These are phyloP conservation scores for Suillus hirtellus DNA, from an alignment of 768 basidiomycete genomes.

Conservation along the genomic window DNA sequence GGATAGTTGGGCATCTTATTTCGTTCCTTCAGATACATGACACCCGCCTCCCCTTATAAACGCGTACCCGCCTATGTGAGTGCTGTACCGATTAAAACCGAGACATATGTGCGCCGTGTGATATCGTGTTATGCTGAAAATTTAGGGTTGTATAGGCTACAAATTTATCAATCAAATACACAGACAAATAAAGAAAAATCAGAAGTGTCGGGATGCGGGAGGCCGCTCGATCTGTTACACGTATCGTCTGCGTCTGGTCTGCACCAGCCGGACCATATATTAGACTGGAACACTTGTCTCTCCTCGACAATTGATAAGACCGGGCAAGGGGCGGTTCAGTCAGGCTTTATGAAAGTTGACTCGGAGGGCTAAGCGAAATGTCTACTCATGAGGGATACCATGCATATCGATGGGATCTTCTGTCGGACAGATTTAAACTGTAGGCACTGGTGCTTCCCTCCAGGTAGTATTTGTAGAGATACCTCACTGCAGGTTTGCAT, in stretches of 20 bases:
- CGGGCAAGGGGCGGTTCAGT: neutral
- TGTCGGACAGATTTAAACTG: neutral
- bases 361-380: neutral
- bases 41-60: constrained; percentile 21
- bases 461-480: neutral
- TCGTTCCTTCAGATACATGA: constrained; percentile 14
- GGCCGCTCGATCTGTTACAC: neutral
- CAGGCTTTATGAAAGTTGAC: no score
- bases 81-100: constrained; percentile 5
- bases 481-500: no score
- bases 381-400: neutral
- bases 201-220: neutral
- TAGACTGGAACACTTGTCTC: neutral
- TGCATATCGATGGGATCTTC: neutral
- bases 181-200: neutral
- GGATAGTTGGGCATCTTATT: constrained; percentile 29
- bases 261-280: neutral
- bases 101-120: neutral
- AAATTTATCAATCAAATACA: neutral
- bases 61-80: neutral
- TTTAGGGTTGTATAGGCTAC: neutral
- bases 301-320: neutral
- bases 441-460: neutral
- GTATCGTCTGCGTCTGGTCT: neutral
- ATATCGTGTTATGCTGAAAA: neutral